These are phyloP conservation scores for Dryas integrifolia DNA, from an alignment of 331 rosid genomes.

Conservation along the genomic window DNA sequence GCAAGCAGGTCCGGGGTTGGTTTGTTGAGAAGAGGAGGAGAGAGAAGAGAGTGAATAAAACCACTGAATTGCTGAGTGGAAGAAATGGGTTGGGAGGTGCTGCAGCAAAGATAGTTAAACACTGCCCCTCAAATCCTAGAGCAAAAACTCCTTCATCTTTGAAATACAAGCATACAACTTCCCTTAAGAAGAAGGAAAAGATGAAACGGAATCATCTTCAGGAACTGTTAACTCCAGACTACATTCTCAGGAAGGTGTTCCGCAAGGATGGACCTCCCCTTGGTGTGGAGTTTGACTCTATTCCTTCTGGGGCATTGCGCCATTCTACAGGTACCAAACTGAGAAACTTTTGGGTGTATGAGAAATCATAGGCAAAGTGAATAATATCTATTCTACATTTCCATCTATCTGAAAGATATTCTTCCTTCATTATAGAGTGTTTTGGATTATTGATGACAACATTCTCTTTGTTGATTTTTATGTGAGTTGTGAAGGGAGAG, in stretches of 20 bases:
- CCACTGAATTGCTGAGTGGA: constrained; percentile 26
- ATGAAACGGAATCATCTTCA: constrained; percentile 37
- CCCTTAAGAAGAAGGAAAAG: constrained; percentile 26
- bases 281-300: constrained; percentile 64
- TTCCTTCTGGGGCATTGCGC: constrained; percentile 47
- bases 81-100: constrained; percentile 26
- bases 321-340: constrained; percentile 21
- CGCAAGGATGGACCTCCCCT: constrained; percentile 67
- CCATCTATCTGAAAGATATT: neutral
- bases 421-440: neutral
- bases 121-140: constrained; percentile 12
- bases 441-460: neutral
- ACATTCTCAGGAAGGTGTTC: constrained; percentile 45
- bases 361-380: neutral
- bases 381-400: neutral
- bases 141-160: constrained; percentile 28
- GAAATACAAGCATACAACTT: constrained; percentile 14
- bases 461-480: neutral
- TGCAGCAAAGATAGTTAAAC: constrained; percentile 19
- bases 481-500: neutral
- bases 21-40: constrained; percentile 61
- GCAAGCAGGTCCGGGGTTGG: constrained; percentile 61
- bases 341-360: neutral
- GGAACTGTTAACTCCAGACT: constrained; percentile 37
- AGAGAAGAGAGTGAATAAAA: constrained; percentile 42